A percentile compares a stretch with the other conserved stretches of the same genome.
Evolutionary conservation across 148 eudicot genomes (phyloP).

Genomic region (Bassia scoparia): DNA sequence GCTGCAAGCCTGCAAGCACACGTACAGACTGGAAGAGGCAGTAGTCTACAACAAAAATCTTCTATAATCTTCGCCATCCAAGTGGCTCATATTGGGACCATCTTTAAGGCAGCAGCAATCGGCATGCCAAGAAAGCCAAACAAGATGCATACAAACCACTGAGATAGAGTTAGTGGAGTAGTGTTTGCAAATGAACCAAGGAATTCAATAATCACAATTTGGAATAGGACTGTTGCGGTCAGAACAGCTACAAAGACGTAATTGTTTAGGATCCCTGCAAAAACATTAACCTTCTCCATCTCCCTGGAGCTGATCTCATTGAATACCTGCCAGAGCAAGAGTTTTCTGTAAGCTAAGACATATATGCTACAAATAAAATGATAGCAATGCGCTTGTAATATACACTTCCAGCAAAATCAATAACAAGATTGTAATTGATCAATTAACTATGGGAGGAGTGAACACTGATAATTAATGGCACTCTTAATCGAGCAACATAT

Average conservation of each 20-base stretch:
- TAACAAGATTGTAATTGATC: background rate
- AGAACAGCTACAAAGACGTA: constrained; percentile 66
- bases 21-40: background rate
- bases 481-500: background rate
- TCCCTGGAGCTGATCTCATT: constrained; percentile 86
- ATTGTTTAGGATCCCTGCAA: constrained; percentile 67
- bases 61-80: background rate
- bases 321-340: constrained; percentile 51
- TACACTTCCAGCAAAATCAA: background rate
- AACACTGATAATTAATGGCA: background rate
- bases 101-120: constrained; percentile 66
- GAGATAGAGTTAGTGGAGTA: constrained; percentile 49
- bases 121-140: constrained; percentile 89
- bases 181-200: constrained; percentile 79
- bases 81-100: constrained; percentile 45
- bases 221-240: constrained; percentile 54
- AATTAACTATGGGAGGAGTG: background rate
- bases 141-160: constrained; percentile 53
- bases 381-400: background rate
- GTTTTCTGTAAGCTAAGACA: background rate
- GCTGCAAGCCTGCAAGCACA: constrained; percentile 9
- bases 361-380: background rate
- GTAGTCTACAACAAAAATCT: background rate
- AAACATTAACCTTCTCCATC: constrained; percentile 81
- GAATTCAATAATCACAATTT: constrained; percentile 61